phyloP scores from a whole-genome alignment of 208 protist genomes.

The Phytomonas sp. region DNA sequence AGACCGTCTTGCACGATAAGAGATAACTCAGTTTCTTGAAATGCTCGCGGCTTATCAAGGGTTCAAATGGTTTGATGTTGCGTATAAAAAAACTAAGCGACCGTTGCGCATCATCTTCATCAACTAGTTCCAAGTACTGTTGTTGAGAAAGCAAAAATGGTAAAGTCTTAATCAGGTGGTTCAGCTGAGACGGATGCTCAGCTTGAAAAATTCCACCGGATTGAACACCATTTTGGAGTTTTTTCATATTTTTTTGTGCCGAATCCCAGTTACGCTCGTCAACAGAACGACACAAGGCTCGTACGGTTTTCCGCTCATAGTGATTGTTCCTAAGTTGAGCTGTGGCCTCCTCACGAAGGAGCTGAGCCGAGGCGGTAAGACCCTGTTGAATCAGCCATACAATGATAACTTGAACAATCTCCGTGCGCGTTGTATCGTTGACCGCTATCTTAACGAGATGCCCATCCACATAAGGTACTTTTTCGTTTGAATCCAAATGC shows the following conservation, averaged over 20 bases:
- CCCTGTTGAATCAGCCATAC: slow-evolving; percentile 64
- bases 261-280: slow-evolving; percentile 76
- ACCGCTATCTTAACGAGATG: slow-evolving; percentile 42
- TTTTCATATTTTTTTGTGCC: slow-evolving; percentile 47
- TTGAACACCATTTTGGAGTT: slow-evolving; percentile 28
- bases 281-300: slow-evolving; percentile 47
- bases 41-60: slow-evolving; percentile 49
- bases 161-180: slow-evolving; percentile 35
- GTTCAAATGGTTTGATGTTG: slow-evolving; percentile 70
- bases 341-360: slow-evolving; percentile 76
- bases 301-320: slow-evolving; percentile 64
- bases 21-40: slow-evolving; percentile 78
- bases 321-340: slow-evolving; percentile 57
- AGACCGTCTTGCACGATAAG: slow-evolving; percentile 68
- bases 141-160: slow-evolving; percentile 67
- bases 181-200: slow-evolving; percentile 16
- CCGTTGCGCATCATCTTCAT: slow-evolving; percentile 62
- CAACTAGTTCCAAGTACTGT: slow-evolving; percentile 81
- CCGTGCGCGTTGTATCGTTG: slow-evolving; percentile 51
- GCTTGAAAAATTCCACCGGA: slow-evolving; percentile 15
- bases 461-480: neutral
- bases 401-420: slow-evolving; percentile 65
- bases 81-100: slow-evolving; percentile 79
- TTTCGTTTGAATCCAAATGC: neutral
- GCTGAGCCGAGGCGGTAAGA: slow-evolving; percentile 66